These are phyloP conservation scores for Rhodotorula sp. DNA, from an alignment of 1,284 basidiomycete species.

Conservation along the genomic window DNA sequence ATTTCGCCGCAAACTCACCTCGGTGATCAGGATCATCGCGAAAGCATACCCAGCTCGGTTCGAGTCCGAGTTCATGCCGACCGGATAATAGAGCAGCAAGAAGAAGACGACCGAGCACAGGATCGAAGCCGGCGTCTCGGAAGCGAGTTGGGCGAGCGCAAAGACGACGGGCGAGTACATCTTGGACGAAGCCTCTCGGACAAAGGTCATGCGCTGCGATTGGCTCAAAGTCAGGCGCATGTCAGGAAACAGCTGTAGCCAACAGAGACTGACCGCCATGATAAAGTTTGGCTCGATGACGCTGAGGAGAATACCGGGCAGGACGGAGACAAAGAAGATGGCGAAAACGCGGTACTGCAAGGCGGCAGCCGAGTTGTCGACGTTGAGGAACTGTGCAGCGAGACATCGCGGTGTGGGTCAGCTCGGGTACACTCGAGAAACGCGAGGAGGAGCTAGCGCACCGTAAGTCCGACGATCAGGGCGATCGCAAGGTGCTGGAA, in stretches of 20 bases:
- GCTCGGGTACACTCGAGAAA: conserved; percentile 56
- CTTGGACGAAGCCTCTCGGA: conserved; percentile 60
- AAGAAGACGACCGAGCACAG: conserved; percentile 73
- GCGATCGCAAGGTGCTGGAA: conserved; percentile 59
- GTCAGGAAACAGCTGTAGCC: too few relatives aligned
- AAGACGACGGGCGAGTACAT: conserved; percentile 76
- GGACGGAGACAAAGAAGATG: conserved; percentile 50
- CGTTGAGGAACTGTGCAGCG: conserved; percentile 64
- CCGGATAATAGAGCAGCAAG: conserved; percentile 58
- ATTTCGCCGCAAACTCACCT: conserved; percentile 42
- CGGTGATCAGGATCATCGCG: conserved; percentile 68
- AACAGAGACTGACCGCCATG: conserved; percentile 2
- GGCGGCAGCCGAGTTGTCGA: conserved; percentile 65
- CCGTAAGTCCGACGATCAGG: conserved; percentile 72
- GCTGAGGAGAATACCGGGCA: conserved; percentile 61
- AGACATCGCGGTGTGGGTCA: conserved; percentile 61
- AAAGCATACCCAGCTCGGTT: conserved; percentile 68
- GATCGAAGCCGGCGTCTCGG: conserved; percentile 73
- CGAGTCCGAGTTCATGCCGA: conserved; percentile 57
- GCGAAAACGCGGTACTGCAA: conserved; percentile 73
- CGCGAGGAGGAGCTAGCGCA: conserved; percentile 47
- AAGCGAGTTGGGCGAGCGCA: conserved; percentile 70
- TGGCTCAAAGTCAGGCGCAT: too few relatives aligned
- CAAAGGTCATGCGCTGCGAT: conserved; percentile 57
- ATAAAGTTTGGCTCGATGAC: conserved; percentile 86